A percentile compares a stretch with the other conserved stretches of the same genome.
Evolutionary conservation across 805 yeast genomes (phyloP).

Genomic region (Starmerella riodocensis): DNA sequence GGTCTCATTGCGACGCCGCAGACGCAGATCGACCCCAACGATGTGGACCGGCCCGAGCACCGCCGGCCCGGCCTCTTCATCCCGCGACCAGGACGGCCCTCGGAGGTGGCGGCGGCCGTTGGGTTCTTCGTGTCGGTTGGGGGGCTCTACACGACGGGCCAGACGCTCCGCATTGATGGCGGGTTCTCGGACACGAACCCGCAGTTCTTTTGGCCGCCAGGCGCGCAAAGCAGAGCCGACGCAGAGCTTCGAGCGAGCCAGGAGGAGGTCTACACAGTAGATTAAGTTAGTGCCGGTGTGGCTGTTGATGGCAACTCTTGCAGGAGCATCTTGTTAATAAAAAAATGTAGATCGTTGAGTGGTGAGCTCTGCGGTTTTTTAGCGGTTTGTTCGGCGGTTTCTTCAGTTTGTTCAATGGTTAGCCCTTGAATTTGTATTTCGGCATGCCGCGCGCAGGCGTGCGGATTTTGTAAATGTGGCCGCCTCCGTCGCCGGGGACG

Average conservation of each 20-base stretch:
- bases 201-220: slow-evolving; percentile 10
- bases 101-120: slow-evolving; percentile 11
- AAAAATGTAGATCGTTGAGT: too few relatives aligned
- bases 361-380: too few relatives aligned
- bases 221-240: too few relatives aligned
- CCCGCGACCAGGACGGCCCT: slow-evolving; percentile 16
- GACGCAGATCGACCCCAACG: slow-evolving; percentile 13
- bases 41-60: slow-evolving; percentile 10
- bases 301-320: too few relatives aligned
- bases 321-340: too few relatives aligned
- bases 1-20: slow-evolving; percentile 17
- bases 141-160: slow-evolving; percentile 15
- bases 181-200: slow-evolving; percentile 15
- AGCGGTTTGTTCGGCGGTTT: too few relatives aligned
- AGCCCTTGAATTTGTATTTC: slow-evolving; percentile 25
- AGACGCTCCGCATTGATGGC: slow-evolving; percentile 14
- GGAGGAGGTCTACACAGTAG: too few relatives aligned
- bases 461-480: slow-evolving; percentile 25
- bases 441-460: slow-evolving; percentile 24
- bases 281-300: too few relatives aligned
- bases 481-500: slow-evolving; percentile 26
- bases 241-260: too few relatives aligned
- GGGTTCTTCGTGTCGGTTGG: slow-evolving; percentile 12
- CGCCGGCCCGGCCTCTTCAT: slow-evolving; percentile 3
- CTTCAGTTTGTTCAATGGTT: too few relatives aligned